phyloP scores from a whole-genome alignment of 306 rosid species.

The Rosa lucieae region DNA sequence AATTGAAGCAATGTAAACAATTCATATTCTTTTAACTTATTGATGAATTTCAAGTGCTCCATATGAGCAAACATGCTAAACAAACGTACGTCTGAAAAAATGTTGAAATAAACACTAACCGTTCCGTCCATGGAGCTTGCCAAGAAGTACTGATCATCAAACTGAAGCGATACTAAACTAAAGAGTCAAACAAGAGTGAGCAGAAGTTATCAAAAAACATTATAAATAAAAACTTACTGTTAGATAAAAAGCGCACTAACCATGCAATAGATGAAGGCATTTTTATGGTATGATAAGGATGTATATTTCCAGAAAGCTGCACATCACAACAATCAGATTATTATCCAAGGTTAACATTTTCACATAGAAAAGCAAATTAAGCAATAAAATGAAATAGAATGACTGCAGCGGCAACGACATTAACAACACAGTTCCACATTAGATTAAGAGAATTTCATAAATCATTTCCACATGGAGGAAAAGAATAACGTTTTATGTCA shows the following conservation, averaged over 20 bases:
- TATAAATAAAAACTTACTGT: neutral
- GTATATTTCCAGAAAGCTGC: slow-evolving; percentile 68
- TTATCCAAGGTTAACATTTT: slow-evolving; percentile 3
- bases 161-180: slow-evolving; percentile 78
- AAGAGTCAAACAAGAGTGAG: slow-evolving; percentile 28
- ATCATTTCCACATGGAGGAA: neutral
- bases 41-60: neutral
- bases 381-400: neutral
- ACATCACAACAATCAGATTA: slow-evolving; percentile 23
- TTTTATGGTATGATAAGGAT: slow-evolving; percentile 53
- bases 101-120: slow-evolving; percentile 48
- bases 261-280: slow-evolving; percentile 85
- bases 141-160: slow-evolving; percentile 78
- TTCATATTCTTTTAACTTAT: neutral
- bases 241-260: slow-evolving; percentile 42
- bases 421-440: neutral
- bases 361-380: neutral
- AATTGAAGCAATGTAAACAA: neutral
- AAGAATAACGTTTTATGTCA: neutral
- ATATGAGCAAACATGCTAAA: slow-evolving; percentile 1
- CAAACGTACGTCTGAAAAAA: neutral
- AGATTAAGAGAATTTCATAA: neutral
- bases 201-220: slow-evolving; percentile 15
- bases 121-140: slow-evolving; percentile 98
- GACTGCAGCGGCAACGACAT: neutral